These are phyloP conservation scores for Gossypium raimondii DNA, from an alignment of 345 rosid species.

Conservation along the genomic window DNA sequence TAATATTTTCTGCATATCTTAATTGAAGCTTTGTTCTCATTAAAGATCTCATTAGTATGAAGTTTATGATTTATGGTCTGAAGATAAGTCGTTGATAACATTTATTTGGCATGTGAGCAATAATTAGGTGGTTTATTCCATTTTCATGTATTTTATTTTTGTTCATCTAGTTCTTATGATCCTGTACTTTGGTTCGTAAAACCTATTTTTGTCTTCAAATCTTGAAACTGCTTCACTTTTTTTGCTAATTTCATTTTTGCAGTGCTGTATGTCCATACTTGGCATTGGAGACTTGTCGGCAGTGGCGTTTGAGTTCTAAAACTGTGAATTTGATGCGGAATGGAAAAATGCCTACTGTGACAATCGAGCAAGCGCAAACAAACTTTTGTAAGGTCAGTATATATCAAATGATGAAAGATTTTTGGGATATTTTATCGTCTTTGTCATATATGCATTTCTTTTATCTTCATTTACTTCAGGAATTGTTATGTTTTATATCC, in stretches of 20 bases:
- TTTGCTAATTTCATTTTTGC: conserved; percentile 25
- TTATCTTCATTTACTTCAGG: background rate
- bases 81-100: background rate
- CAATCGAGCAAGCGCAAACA: conserved; percentile 93
- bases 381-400: conserved; percentile 76
- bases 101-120: background rate
- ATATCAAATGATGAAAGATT: background rate
- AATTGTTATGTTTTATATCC: conserved; percentile 7
- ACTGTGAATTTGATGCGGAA: conserved; percentile 91
- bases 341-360: conserved; percentile 96
- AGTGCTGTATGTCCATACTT: conserved; percentile 95
- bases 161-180: background rate
- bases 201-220: background rate
- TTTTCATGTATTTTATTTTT: background rate
- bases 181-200: background rate
- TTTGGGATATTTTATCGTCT: background rate
- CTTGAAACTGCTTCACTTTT: conserved; percentile 9
- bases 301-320: conserved; percentile 92
- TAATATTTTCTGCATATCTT: background rate
- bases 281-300: conserved; percentile 95
- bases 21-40: background rate
- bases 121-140: background rate
- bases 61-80: background rate
- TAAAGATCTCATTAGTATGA: background rate
- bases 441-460: background rate